phyloP scores from a whole-genome alignment of 345 rosid genomes.

The Nasturtium officinale region DNA sequence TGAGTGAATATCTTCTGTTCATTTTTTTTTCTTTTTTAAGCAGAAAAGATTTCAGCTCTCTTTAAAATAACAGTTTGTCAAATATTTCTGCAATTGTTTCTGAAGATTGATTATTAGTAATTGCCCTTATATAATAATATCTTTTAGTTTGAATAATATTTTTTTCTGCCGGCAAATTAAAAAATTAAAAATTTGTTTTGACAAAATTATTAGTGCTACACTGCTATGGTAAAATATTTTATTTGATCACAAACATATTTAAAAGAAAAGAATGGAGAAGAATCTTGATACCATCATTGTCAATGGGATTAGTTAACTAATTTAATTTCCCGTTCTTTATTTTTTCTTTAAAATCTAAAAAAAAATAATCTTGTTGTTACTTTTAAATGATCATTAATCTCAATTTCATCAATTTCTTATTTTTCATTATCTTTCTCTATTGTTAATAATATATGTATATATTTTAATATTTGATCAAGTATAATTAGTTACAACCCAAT shows the following conservation, averaged over 20 bases:
- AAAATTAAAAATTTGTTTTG: background rate
- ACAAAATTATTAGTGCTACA: background rate
- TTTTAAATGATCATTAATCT: no score
- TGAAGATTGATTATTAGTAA: background rate
- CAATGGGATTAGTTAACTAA: constrained; percentile 7
- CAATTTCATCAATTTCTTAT: no score
- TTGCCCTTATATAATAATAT: background rate
- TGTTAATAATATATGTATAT: no score
- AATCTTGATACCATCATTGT: background rate
- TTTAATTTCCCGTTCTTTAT: background rate
- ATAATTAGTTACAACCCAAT: no score
- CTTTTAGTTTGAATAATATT: background rate
- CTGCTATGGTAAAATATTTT: background rate
- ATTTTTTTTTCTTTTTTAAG: no score
- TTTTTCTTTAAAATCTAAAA: background rate
- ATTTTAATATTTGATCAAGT: no score
- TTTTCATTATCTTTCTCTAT: no score
- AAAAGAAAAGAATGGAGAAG: background rate
- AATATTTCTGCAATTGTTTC: background rate
- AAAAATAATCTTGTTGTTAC: constrained; percentile 8
- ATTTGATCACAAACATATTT: background rate
- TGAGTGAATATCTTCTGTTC: background rate
- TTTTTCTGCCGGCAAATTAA: no score
- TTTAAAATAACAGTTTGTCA: background rate
- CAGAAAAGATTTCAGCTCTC: background rate